These are phyloP conservation scores for Myxozyma udenii DNA, from an alignment of 805 yeast genomes.

Conservation along the genomic window DNA sequence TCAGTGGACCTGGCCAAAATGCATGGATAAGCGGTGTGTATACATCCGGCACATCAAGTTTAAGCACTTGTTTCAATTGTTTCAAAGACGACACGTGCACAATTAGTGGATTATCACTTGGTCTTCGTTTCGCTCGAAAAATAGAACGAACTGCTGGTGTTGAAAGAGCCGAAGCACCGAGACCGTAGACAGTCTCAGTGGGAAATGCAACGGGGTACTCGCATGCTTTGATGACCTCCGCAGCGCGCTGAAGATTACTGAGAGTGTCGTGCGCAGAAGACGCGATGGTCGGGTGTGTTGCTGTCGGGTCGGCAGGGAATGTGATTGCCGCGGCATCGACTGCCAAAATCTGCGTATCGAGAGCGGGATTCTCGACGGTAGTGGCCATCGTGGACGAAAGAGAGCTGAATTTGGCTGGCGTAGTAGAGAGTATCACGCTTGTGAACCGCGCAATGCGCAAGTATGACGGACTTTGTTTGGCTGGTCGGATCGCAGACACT, in stretches of 20 bases:
- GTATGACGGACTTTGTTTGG: too few species aligned
- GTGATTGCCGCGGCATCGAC: constrained; percentile 11
- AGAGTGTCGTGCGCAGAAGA: constrained; percentile 1
- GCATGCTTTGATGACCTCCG: constrained; percentile 49
- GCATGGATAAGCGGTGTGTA: constrained; percentile 61
- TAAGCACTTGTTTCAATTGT: constrained; percentile 48
- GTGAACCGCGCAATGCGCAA: too few species aligned
- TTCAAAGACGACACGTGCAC: constrained; percentile 78
- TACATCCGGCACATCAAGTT: constrained; percentile 55
- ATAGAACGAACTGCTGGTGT: constrained; percentile 73
- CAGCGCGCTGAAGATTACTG: constrained; percentile 47
- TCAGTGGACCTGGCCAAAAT: constrained; percentile 97
- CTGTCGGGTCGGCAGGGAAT: constrained; percentile 7
- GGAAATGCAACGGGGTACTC: constrained; percentile 83
- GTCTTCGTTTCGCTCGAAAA: constrained; percentile 86
- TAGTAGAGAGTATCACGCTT: too few species aligned
- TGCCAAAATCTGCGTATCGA: constrained; percentile 11
- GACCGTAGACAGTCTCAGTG: constrained; percentile 94
- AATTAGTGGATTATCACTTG: constrained; percentile 92
- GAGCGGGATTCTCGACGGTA: too few species aligned
- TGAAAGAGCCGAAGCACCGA: constrained; percentile 80
- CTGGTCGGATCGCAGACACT: too few species aligned
- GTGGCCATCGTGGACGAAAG: too few species aligned
- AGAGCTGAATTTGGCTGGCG: too few species aligned
- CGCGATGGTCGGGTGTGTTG: constrained; percentile 13